phyloP scores from a whole-genome alignment of 2,329 filamentous ascomycete genomes.

The Colletotrichum destructivum region DNA sequence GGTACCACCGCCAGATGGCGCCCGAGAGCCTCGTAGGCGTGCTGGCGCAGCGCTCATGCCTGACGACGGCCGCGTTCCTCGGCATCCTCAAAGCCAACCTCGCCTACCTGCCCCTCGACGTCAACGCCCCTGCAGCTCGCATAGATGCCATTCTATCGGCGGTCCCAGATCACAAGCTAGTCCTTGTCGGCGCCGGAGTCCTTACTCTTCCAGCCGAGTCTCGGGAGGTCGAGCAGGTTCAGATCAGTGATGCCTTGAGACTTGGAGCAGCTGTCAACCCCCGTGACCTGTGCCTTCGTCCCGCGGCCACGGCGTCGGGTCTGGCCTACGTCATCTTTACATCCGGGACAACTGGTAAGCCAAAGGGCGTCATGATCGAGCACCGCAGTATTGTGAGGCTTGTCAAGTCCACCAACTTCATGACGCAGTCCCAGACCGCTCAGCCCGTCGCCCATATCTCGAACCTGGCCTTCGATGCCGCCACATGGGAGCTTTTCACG shows the following conservation, averaged over 20 bases:
- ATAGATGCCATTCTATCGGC: constrained; percentile 38
- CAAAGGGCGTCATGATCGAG: constrained; percentile 62
- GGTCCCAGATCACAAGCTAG: constrained; percentile 12
- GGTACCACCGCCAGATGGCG: neutral
- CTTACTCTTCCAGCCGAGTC: neutral
- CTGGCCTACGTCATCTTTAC: constrained; percentile 62
- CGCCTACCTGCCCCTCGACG: constrained; percentile 43
- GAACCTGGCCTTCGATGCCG: constrained; percentile 45
- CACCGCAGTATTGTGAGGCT: constrained; percentile 42
- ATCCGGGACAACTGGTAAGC: constrained; percentile 65
- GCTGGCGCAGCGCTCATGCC: constrained; percentile 44
- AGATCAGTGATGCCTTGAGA: neutral
- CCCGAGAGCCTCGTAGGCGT: constrained; percentile 44
- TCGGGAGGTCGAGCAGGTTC: constrained; percentile 4
- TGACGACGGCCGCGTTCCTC: constrained; percentile 39
- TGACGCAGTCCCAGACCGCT: neutral
- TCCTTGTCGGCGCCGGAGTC: constrained; percentile 17
- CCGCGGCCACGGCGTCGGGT: constrained; percentile 24
- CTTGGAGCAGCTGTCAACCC: neutral
- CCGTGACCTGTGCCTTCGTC: neutral
- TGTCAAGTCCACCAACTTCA: constrained; percentile 11
- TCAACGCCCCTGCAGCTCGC: constrained; percentile 38
- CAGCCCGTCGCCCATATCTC: neutral
- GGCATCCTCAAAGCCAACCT: constrained; percentile 44
- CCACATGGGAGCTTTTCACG: constrained; percentile 44